Conservation (phyloP, 1,284 basidiomycete genomes). For the Tilletia indica region DNA sequence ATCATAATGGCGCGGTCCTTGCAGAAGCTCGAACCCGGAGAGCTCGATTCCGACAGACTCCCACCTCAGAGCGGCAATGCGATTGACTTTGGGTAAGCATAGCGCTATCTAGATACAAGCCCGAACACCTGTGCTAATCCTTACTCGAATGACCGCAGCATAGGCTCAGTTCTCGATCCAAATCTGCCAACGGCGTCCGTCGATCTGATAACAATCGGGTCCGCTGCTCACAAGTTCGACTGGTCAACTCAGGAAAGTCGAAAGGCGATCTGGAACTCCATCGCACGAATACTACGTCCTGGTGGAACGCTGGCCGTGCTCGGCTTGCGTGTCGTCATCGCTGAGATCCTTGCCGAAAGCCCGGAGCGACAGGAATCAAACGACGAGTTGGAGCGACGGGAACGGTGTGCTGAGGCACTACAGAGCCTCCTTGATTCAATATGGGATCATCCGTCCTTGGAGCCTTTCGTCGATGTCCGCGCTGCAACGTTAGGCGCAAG, state of each 20-base stretch:
- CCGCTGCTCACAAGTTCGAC: not conserved
- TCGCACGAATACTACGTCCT: not conserved
- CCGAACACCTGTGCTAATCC: no score
- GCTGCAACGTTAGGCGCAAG: not conserved
- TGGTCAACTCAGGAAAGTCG: not conserved
- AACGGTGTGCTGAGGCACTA: not conserved
- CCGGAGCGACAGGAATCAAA: not conserved
- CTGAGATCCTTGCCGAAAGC: not conserved
- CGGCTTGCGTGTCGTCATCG: not conserved
- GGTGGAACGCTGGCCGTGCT: not conserved
- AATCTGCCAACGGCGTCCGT: not conserved
- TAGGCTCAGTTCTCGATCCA: not conserved
- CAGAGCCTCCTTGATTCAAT: not conserved
- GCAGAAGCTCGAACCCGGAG: not conserved
- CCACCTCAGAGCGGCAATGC: not conserved
- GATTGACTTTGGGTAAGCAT: not conserved
- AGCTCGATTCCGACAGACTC: not conserved
- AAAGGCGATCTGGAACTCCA: not conserved
- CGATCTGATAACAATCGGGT: not conserved
- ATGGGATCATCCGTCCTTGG: not conserved
- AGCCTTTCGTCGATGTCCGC: not conserved
- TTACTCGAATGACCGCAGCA: not conserved
- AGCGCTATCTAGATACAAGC: no score
- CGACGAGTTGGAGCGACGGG: not conserved
- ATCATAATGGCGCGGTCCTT: conserved; percentile 1